Evolutionary conservation across 345 rosid species (phyloP).

Genomic region (Moringa oleifera): DNA sequence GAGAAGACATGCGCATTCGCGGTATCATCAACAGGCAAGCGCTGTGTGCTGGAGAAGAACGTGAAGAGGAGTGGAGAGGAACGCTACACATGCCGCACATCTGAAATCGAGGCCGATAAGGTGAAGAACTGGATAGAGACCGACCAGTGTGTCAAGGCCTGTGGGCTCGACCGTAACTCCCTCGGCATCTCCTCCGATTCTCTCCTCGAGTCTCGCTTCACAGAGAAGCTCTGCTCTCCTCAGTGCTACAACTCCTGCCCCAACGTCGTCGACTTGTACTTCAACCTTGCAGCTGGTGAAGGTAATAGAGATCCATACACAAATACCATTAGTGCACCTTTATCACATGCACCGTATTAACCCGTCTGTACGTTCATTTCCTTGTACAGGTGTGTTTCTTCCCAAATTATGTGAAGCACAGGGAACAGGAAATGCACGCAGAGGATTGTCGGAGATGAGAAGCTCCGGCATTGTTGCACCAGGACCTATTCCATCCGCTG

Average conservation of each 20-base stretch:
- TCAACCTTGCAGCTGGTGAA: slow-evolving; percentile 90
- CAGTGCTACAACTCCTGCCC: slow-evolving; percentile 70
- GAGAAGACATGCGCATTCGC: slow-evolving; percentile 62
- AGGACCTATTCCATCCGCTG: slow-evolving; percentile 32
- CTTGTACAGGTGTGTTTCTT: slow-evolving; percentile 78
- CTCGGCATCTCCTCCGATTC: slow-evolving; percentile 86
- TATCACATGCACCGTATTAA: too few relatives aligned
- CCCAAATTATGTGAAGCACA: slow-evolving; percentile 67
- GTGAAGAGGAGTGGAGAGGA: slow-evolving; percentile 54
- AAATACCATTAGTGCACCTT: too few relatives aligned
- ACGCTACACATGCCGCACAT: slow-evolving; percentile 52
- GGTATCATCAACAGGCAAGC: slow-evolving; percentile 65
- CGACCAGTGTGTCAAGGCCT: slow-evolving; percentile 55
- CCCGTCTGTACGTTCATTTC: background rate
- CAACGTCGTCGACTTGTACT: slow-evolving; percentile 77
- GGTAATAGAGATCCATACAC: slow-evolving; percentile 29
- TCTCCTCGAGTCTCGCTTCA: slow-evolving; percentile 60
- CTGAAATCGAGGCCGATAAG: slow-evolving; percentile 63
- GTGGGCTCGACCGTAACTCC: slow-evolving; percentile 71
- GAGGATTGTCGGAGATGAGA: slow-evolving; percentile 54
- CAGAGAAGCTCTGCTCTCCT: slow-evolving; percentile 60
- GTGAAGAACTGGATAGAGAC: slow-evolving; percentile 59
- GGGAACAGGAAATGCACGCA: slow-evolving; percentile 32
- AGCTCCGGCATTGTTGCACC: slow-evolving; percentile 61
- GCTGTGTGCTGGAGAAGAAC: slow-evolving; percentile 71